These are phyloP conservation scores for Oryza meridionalis DNA, from an alignment of 176 grass and related monocot species.

Conservation along the genomic window DNA sequence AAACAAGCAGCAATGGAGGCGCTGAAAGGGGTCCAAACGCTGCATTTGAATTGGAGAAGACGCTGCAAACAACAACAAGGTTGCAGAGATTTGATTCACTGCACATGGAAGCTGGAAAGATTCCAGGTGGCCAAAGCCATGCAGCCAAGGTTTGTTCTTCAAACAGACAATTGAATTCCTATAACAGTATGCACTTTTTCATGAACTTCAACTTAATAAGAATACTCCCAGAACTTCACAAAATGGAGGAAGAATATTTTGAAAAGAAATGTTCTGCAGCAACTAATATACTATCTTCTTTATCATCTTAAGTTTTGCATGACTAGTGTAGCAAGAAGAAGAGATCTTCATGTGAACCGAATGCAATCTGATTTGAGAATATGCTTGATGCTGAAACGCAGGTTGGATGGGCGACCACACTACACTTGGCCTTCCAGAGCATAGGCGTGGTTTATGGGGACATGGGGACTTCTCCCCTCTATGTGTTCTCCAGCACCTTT, in stretches of 20 bases:
- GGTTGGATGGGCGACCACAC: conserved; percentile 60
- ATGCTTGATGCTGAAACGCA: conserved; percentile 37
- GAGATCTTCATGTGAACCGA: neutral
- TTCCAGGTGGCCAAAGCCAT: conserved; percentile 40
- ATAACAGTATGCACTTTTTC: neutral
- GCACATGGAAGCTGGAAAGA: conserved; percentile 59
- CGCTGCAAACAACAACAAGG: conserved; percentile 18
- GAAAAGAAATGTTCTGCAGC: neutral
- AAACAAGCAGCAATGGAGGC: conserved; percentile 27
- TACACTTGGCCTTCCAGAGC: conserved; percentile 69
- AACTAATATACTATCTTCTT: neutral
- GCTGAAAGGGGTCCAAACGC: conserved; percentile 21
- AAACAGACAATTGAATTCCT: neutral
- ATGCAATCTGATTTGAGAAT: conserved; percentile 22
- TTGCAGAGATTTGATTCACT: conserved; percentile 59
- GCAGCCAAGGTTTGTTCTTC: conserved; percentile 50
- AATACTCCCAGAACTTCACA: neutral
- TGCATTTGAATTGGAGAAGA: conserved; percentile 29
- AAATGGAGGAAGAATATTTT: neutral
- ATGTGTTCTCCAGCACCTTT: conserved; percentile 76
- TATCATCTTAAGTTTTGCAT: conserved; percentile 7
- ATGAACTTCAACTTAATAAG: neutral
- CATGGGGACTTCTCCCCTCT: conserved; percentile 72
- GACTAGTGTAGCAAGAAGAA: neutral
- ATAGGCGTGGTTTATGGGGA: conserved; percentile 77